Evolutionary conservation across 2,329 filamentous ascomycete genomes (phyloP), one percentile per base, ranked within the genome.

Genomic region (Penicillium sp.): DNA sequence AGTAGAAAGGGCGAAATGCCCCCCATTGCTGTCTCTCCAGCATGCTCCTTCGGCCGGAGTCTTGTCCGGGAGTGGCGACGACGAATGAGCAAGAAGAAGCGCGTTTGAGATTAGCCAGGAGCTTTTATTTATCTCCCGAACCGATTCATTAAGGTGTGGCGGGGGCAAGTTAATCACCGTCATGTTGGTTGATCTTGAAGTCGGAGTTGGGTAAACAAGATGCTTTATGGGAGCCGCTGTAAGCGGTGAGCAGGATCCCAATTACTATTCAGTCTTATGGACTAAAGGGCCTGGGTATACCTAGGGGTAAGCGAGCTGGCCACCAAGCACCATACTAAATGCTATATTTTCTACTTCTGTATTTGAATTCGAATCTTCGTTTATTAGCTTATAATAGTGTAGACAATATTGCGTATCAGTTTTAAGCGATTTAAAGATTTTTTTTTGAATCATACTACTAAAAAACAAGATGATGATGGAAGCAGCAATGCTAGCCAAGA

Each of bases 71-170:
- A 13, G 33, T 32, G 38, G 34, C 8, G 34, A 34, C 20, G 38
- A 35, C 17, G 20, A 41, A 34, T 11, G 34, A 19, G 30, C 35
- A 38, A 45, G 42, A 37, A 41, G 38, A 30, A 41, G 33, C 16
- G 14, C 35, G 10, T 41, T 38, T 27, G 38, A 38, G 38, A 45
- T 41, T 21, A 45, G 38, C 42, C 42, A 45, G 25, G 38, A 45
- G 27, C 17, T 41, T 38, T 41, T 18, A 35, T 38, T 16, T 16
- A 41, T 31, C 21, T 38, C 42, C 19, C 34, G 42, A 37, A 45
- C 41, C 30, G 42, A 41, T 10, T 45, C 42, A 28, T 37, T 45
- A 16, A 45, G 37, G 38, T 45, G 34, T 14, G 38, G 42, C 33
- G 27, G 38, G 25, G 19, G 25, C 27, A 41, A 28, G 15, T 34